Conservation (phyloP, 208 protist genomes). For the Wallacemonas sp. region DNA sequence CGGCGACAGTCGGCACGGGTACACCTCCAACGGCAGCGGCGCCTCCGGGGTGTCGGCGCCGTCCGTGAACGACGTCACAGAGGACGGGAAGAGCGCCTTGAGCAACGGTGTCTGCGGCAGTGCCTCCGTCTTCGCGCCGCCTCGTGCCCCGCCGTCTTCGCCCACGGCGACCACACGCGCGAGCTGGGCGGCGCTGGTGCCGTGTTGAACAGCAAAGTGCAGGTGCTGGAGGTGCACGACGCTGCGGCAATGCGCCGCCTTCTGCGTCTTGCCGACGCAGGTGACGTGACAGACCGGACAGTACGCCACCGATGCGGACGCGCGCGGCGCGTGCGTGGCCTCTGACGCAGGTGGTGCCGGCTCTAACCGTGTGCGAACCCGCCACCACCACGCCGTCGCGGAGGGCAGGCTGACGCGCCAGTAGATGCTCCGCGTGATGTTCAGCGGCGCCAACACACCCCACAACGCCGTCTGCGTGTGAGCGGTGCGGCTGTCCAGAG, state of each 20-base stretch:
- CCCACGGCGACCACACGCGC: not conserved
- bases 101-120: not conserved
- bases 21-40: constrained; percentile 19
- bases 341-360: not conserved
- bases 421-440: constrained; percentile 45
- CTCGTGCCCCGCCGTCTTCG: constrained; percentile 4
- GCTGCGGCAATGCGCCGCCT: constrained; percentile 40
- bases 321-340: not conserved
- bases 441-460: constrained; percentile 43
- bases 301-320: constrained; percentile 25
- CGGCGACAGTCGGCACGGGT: constrained; percentile 26
- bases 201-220: constrained; percentile 30
- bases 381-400: not conserved
- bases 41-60: no score
- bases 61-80: not conserved
- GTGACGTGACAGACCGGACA: constrained; percentile 55
- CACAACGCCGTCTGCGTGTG: constrained; percentile 14
- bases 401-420: constrained; percentile 58
- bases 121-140: constrained; percentile 1
- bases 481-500: no score
- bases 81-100: constrained; percentile 6
- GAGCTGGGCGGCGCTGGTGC: constrained; percentile 6
- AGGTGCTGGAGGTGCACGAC: constrained; percentile 52
- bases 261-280: constrained; percentile 5
- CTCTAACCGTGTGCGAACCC: not conserved